Percentiles rank a stretch among this genome's conserved stretches.
Conservation (phyloP, 257 asterid genomes). For the Striga asiatica region DNA sequence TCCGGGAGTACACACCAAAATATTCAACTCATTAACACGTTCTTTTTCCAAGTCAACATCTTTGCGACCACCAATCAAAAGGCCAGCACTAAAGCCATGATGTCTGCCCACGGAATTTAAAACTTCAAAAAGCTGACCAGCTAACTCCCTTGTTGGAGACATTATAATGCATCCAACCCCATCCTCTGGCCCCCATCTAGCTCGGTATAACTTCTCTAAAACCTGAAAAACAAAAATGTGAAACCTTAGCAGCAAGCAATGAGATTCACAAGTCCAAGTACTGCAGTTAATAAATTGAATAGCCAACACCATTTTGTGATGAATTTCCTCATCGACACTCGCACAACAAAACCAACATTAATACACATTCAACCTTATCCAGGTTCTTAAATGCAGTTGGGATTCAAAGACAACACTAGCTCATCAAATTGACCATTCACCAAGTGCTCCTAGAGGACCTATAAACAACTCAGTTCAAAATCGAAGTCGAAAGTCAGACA, state of each 20-base stretch:
- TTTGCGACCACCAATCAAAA: conserved; percentile 90
- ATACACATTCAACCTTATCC: neutral
- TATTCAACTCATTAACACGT: conserved; percentile 63
- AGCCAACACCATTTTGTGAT: no score
- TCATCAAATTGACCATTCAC: no score
- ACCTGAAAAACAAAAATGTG: conserved; percentile 33
- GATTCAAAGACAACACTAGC: no score
- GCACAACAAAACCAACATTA: neutral
- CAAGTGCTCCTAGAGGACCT: no score
- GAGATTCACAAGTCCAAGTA: neutral
- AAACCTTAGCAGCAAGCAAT: neutral
- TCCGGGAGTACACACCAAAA: conserved; percentile 94
- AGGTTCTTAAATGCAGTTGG: neutral
- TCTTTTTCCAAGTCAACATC: conserved; percentile 86
- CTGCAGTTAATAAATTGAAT: no score
- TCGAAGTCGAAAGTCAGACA: neutral
- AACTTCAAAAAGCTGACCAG: conserved; percentile 71
- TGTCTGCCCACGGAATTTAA: conserved; percentile 64
- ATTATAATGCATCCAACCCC: conserved; percentile 92
- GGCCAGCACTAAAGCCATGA: conserved; percentile 95
- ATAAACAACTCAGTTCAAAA: neutral
- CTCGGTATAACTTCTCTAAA: conserved; percentile 65
- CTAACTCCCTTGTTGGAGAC: conserved; percentile 95
- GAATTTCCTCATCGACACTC: neutral
- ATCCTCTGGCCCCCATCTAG: conserved; percentile 93